These are phyloP conservation scores for Antitrichia curtipendula DNA, from an alignment of 225 moss, liverwort and hornwort species.

Conservation along the genomic window DNA sequence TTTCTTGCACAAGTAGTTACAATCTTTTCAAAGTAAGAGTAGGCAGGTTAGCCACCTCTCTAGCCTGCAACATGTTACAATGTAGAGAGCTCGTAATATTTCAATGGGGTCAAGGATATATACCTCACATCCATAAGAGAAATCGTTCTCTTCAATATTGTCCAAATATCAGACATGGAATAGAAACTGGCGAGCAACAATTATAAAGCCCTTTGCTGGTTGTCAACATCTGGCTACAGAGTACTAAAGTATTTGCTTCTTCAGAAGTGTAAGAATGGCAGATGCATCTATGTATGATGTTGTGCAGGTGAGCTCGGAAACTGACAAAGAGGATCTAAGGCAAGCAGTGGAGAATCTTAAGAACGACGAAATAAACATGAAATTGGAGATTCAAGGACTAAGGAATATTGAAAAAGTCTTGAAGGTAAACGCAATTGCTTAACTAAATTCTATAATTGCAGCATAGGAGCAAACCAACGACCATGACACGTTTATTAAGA, in stretches of 20 bases:
- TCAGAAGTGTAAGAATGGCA: neutral
- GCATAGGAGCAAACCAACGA: neutral
- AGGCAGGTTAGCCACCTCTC: slow-evolving; percentile 12
- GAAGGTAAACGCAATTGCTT: slow-evolving; percentile 5
- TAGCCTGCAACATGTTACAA: neutral
- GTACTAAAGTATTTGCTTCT: neutral
- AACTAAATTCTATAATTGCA: neutral
- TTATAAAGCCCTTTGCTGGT: neutral
- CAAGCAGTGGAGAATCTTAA: slow-evolving; percentile 64
- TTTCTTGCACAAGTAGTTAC: slow-evolving; percentile 19
- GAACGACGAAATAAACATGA: slow-evolving; percentile 62
- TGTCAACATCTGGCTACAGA: neutral
- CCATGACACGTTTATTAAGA: neutral
- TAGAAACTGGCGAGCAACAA: neutral
- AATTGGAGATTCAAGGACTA: slow-evolving; percentile 66
- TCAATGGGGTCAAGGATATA: neutral
- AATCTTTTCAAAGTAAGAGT: slow-evolving; percentile 27
- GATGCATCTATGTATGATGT: neutral
- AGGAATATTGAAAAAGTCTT: slow-evolving; percentile 60
- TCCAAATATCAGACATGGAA: neutral
- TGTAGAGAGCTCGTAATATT: neutral
- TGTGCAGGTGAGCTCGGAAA: slow-evolving; percentile 32
- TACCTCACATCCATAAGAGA: neutral
- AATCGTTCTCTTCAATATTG: neutral
- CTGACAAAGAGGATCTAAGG: slow-evolving; percentile 53